These are phyloP conservation scores for Fusarium kyushuense DNA, from an alignment of 2,329 filamentous ascomycete genomes.

Conservation along the genomic window DNA sequence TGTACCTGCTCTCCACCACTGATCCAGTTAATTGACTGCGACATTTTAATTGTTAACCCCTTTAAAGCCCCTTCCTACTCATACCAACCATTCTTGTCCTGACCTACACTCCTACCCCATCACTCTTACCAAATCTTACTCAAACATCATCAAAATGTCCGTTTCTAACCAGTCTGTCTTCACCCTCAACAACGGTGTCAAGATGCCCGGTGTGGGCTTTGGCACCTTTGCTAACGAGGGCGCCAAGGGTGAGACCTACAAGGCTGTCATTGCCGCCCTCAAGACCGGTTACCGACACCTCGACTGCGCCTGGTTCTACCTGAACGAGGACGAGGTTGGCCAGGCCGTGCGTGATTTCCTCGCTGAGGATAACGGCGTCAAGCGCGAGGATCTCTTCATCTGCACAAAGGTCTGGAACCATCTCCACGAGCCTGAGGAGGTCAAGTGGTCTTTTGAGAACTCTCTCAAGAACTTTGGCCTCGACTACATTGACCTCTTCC, in stretches of 20 bases:
- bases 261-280: slow-evolving; percentile 58
- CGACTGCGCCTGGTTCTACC: slow-evolving; percentile 62
- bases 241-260: slow-evolving; percentile 48
- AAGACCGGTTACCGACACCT: slow-evolving; percentile 59
- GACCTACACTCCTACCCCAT: slow-evolving; percentile 19
- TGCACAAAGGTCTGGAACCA: slow-evolving; percentile 74
- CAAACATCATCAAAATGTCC: slow-evolving; percentile 29
- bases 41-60: slow-evolving; percentile 18
- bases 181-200: slow-evolving; percentile 65
- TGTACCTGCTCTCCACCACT: slow-evolving; percentile 17
- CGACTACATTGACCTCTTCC: slow-evolving; percentile 66
- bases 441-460: slow-evolving; percentile 61
- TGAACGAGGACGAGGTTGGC: slow-evolving; percentile 59
- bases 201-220: slow-evolving; percentile 72
- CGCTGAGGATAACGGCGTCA: slow-evolving; percentile 39
- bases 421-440: slow-evolving; percentile 61
- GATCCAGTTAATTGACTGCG: slow-evolving; percentile 16
- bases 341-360: slow-evolving; percentile 56
- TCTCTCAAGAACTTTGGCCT: slow-evolving; percentile 63
- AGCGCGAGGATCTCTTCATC: slow-evolving; percentile 59
- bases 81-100: background rate
- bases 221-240: slow-evolving; percentile 76
- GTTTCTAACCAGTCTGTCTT: slow-evolving; percentile 52
- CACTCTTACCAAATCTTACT: slow-evolving; percentile 11
- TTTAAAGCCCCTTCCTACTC: slow-evolving; percentile 26